Base-by-base conservation (phyloP, 768 basidiomycete genomes). In the Daedaleopsis sinensis region DNA sequence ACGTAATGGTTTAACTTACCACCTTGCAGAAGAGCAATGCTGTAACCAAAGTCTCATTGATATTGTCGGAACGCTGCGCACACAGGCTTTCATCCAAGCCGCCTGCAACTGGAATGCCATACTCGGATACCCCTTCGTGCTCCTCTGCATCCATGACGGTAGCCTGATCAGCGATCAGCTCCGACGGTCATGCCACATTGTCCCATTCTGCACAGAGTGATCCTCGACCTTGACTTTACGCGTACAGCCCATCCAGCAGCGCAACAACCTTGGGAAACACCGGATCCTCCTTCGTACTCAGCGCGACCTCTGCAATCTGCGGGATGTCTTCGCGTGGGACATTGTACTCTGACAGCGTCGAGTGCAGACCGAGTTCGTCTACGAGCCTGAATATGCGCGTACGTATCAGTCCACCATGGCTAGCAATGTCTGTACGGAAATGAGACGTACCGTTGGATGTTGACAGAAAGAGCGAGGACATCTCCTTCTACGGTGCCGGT, bases 241-340 rank as follows among this genome's bases (percentile, higher is more conserved):
- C 36, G 65, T 43, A 43, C 15, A 43, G 12, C 12, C 4, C 42
- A 2, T 43, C 42, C 42, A 43, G 42, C 3, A 43, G 42, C 4
- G 42, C 42, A 23, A 23, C 48, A 50, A 32, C 27, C 13, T 12
- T 23, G 13, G 27, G 19, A 15, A 5, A 50, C 48, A 21, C 8
- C 15, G 21, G 48, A 50, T 23, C 48, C 3, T 50, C 48, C 48
- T 50, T 50, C 13, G 16, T 50, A 13, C 21, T n/a, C n/a, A 84
- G 66, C 13, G 78, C 81, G 48, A 70, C 70, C 59, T 72, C 76
- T 12, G 88, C 86, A 62, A 91, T 82, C 42, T 70, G 76, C 11
- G 77, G 67, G 5, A 89, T 59, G 64, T 90, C 82, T 46, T 74
- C 77, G 44, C 64, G 78, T 7, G 89, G 88, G 2, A 91, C 87